Conservation (phyloP, 2,329 filamentous ascomycete genomes). For the Rhynchosporium secalis region DNA sequence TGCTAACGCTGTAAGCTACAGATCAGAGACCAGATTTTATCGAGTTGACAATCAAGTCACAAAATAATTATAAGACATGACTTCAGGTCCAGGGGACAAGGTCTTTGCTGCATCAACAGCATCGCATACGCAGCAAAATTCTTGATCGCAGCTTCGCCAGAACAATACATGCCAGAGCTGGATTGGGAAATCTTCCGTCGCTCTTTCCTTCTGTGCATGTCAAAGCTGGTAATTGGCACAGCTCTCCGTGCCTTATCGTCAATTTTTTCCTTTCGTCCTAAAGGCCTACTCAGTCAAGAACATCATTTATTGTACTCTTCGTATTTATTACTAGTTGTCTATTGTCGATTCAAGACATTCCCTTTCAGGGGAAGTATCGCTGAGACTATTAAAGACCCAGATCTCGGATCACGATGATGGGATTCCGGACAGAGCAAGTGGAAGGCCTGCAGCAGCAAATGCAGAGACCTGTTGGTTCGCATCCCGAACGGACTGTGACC, state of each 20-base stretch:
- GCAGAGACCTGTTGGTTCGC: too few relatives aligned
- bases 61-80: too few relatives aligned
- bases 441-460: neutral
- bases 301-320: neutral
- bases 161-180: neutral
- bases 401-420: neutral
- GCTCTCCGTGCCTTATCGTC: neutral
- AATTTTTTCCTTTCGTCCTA: neutral
- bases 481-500: neutral
- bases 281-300: neutral
- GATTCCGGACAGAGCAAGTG: neutral
- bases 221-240: neutral
- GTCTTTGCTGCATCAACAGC: too few relatives aligned
- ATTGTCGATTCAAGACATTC: neutral
- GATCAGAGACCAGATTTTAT: too few relatives aligned
- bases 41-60: too few relatives aligned
- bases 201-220: neutral
- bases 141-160: neutral
- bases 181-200: neutral
- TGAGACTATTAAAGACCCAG: neutral
- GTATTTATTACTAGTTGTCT: too few relatives aligned
- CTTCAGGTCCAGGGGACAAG: too few relatives aligned
- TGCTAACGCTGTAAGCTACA: too few relatives aligned
- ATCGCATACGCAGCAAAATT: neutral
- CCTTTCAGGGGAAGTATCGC: neutral